A percentile compares a stretch with the other conserved stretches of the same genome.
Evolutionary conservation across 345 rosid species (phyloP).

Genomic region (Jatropha curcas): DNA sequence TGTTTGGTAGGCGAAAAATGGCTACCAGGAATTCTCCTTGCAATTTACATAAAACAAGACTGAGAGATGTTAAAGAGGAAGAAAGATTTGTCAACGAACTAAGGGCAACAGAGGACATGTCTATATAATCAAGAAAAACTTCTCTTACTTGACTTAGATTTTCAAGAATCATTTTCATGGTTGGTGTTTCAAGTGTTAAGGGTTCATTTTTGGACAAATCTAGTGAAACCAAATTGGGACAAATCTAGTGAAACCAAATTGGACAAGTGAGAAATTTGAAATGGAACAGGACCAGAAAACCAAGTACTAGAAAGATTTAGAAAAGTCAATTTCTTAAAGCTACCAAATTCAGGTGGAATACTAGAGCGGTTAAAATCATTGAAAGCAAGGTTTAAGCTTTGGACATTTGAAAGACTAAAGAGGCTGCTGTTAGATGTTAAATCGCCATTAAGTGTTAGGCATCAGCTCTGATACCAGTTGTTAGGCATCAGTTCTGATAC

Average conservation of each 20-base stretch:
- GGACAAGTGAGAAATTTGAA: conserved; percentile 13
- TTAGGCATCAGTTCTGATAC: too few relatives aligned
- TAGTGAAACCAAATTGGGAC: conserved; percentile 8
- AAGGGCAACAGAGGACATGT: conserved; percentile 1
- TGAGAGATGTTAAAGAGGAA: conserved; percentile 7
- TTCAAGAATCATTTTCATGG: neutral
- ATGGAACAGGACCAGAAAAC: conserved; percentile 15
- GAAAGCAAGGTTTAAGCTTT: conserved; percentile 11
- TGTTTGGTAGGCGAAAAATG: conserved; percentile 4
- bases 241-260: conserved; percentile 19
- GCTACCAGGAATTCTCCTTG: conserved; percentile 6
- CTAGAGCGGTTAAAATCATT: conserved; percentile 5
- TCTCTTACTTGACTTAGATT: neutral
- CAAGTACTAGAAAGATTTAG: conserved; percentile 14
- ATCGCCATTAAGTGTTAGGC: too few relatives aligned
- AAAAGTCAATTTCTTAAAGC: conserved; percentile 3
- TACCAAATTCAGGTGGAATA: conserved; percentile 14
- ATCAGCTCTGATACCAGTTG: too few relatives aligned
- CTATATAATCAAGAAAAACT: neutral
- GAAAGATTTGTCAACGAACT: conserved; percentile 4
- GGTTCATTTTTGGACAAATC: neutral
- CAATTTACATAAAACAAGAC: neutral
- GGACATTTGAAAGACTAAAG: conserved; percentile 6
- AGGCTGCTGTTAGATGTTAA: conserved; percentile 3
- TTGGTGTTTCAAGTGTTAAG: neutral